These are phyloP conservation scores for Ophiostoma angusticollis DNA, from an alignment of 2,329 filamentous ascomycete genomes.

Conservation along the genomic window DNA sequence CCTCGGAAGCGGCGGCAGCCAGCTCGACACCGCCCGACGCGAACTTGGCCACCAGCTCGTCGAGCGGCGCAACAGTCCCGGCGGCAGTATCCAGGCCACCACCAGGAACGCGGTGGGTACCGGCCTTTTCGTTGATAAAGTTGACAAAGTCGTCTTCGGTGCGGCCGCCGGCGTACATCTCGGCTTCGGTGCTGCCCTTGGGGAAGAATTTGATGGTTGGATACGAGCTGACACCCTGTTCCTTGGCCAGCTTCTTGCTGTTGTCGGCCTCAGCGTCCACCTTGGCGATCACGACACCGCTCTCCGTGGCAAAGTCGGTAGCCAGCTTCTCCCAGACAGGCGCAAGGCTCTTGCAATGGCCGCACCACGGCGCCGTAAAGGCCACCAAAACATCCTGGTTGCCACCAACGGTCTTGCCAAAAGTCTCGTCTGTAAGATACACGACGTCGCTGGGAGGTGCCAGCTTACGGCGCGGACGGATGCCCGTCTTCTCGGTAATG, in stretches of 20 bases:
- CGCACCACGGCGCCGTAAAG: conserved; percentile 97
- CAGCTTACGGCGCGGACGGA: conserved; percentile 66
- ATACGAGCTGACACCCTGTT: conserved; percentile 72
- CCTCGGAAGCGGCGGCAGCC: conserved; percentile 53
- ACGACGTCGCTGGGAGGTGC: conserved; percentile 62
- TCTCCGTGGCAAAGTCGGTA: conserved; percentile 61
- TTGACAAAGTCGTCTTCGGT: conserved; percentile 61
- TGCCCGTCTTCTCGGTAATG: conserved; percentile 73
- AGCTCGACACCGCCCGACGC: conserved; percentile 44
- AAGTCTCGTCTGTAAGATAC: conserved; percentile 67
- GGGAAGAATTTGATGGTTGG: conserved; percentile 98
- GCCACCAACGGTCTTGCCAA: conserved; percentile 63
- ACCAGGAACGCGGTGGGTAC: conserved; percentile 71
- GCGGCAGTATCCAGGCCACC: conserved; percentile 67
- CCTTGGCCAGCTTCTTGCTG: conserved; percentile 63
- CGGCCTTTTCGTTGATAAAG: conserved; percentile 80
- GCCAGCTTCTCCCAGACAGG: conserved; percentile 84
- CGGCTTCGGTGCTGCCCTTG: conserved; percentile 60
- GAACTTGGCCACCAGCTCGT: conserved; percentile 64
- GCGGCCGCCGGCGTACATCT: conserved; percentile 64
- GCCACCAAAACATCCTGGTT: conserved; percentile 89
- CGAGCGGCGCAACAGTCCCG: conserved; percentile 70
- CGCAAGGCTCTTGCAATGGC: conserved; percentile 93
- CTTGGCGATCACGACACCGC: conserved; percentile 78
- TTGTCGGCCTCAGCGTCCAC: conserved; percentile 81